phyloP scores from a whole-genome alignment of 352 stramenopile species.

The Hyaloperonospora arabidopsidis region DNA sequence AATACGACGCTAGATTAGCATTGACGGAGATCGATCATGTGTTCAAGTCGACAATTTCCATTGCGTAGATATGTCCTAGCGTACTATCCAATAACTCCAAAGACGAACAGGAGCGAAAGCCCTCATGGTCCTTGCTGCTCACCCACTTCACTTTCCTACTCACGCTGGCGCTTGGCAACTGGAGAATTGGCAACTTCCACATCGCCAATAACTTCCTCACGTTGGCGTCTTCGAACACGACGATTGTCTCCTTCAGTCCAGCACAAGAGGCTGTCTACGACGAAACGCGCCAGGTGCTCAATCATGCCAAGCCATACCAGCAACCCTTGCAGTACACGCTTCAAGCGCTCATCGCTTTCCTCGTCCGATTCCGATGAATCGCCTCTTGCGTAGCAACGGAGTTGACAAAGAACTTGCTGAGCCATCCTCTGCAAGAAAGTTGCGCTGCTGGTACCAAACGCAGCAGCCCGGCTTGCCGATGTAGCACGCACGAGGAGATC shows the following conservation, averaged over 20 bases:
- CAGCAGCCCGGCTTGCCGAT: slow-evolving; percentile 41
- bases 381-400: slow-evolving; percentile 30
- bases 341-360: slow-evolving; percentile 24
- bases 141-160: slow-evolving; percentile 5
- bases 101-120: background rate
- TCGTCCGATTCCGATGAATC: slow-evolving; percentile 26
- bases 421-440: slow-evolving; percentile 50
- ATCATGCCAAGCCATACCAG: slow-evolving; percentile 38
- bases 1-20: too few relatives aligned
- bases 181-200: slow-evolving; percentile 3
- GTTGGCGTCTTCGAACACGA: slow-evolving; percentile 21
- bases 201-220: slow-evolving; percentile 12
- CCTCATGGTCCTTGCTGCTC: background rate
- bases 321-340: slow-evolving; percentile 31
- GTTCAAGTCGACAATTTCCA: slow-evolving; percentile 16
- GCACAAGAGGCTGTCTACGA: slow-evolving; percentile 33
- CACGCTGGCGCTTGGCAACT: slow-evolving; percentile 32
- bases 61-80: slow-evolving; percentile 21
- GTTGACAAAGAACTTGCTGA: slow-evolving; percentile 37
- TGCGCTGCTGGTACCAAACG: slow-evolving; percentile 38
- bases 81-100: slow-evolving; percentile 14
- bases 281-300: slow-evolving; percentile 36
- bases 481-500: slow-evolving; percentile 53
- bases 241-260: slow-evolving; percentile 23
- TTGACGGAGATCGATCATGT: background rate